Evolutionary conservation across 768 basidiomycete genomes (phyloP), one percentile per base, ranked within the genome.

Genomic region (Termitomyces sp.): DNA sequence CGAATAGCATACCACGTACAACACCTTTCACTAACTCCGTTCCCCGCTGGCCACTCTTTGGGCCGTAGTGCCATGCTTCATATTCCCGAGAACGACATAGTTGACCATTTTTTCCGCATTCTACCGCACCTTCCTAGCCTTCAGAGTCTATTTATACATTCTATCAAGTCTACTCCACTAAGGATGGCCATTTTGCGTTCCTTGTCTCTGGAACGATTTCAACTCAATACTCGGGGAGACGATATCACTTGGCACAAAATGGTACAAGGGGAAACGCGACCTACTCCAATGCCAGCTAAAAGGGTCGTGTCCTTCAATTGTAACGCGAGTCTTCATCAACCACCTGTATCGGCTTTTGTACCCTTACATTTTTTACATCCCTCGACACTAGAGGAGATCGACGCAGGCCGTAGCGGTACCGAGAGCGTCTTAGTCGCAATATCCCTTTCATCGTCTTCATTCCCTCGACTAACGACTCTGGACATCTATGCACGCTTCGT

Each of bases 401-500:
- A 56, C 5, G 51, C 65, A 0, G n/a, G n/a, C n/a, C n/a, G n/a
- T n/a, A n/a, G n/a, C n/a, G n/a, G n/a, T n/a, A n/a, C n/a, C n/a
- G n/a, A n/a, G n/a, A n/a, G n/a, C n/a, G n/a, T n/a, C n/a, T n/a
- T n/a, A n/a, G n/a, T n/a, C n/a, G n/a, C n/a, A n/a, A 36, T 69
- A 24, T 50, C 44, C 10, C n/a, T 34, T 42, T 55, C 47, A 22
- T 30, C 10, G 16, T 47, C 20, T 42, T 43, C n/a, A n/a, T 63
- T 67, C 34, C 39, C 37, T 20, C 39, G 53, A 12, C 63, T 66
- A 1, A 26, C 30, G 9, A 60, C 40, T 24, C 56, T 67, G 24
- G 65, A 67, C 22, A 18, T 69, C 16, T 59, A 57, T 14, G 59
- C 61, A 7, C 51, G 51, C 34, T 63, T 64, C 32, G 56, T 63